These are phyloP conservation scores for Solioccasus polychromus DNA, from an alignment of 768 basidiomycete species.

Conservation along the genomic window DNA sequence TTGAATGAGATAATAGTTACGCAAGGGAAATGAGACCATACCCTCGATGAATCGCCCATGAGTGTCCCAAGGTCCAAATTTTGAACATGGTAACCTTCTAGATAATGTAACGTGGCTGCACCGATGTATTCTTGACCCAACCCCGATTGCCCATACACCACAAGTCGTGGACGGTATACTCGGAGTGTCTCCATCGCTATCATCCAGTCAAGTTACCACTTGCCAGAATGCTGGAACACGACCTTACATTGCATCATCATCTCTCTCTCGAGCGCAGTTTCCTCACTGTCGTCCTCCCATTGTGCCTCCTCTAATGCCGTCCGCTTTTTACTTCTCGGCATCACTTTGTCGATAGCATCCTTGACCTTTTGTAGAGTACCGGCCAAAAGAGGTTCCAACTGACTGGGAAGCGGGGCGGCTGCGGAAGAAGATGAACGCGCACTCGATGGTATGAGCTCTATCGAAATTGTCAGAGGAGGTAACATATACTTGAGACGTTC, in stretches of 20 bases:
- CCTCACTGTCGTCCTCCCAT: slow-evolving; percentile 78
- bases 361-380: slow-evolving; percentile 71
- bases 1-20: background rate
- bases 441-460: slow-evolving; percentile 93
- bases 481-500: slow-evolving; percentile 18
- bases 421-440: slow-evolving; percentile 86
- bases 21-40: slow-evolving; percentile 37
- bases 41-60: slow-evolving; percentile 85
- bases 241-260: slow-evolving; percentile 79
- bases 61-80: slow-evolving; percentile 87
- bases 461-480: slow-evolving; percentile 9
- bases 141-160: slow-evolving; percentile 76
- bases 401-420: slow-evolving; percentile 80
- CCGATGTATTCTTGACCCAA: slow-evolving; percentile 93
- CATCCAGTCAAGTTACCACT: slow-evolving; percentile 2
- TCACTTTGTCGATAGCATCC: slow-evolving; percentile 60
- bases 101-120: slow-evolving; percentile 85
- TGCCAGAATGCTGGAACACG: background rate
- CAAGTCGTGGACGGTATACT: slow-evolving; percentile 84
- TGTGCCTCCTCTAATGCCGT: slow-evolving; percentile 93
- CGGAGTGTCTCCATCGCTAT: slow-evolving; percentile 89
- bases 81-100: slow-evolving; percentile 96
- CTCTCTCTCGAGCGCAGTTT: slow-evolving; percentile 86
- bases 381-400: slow-evolving; percentile 76
- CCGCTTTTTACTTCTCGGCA: slow-evolving; percentile 79